Evolutionary conservation across 2,329 filamentous ascomycete species (phyloP), one percentile per base, ranked within the genome.

Genomic region (Alternaria burnsii): DNA sequence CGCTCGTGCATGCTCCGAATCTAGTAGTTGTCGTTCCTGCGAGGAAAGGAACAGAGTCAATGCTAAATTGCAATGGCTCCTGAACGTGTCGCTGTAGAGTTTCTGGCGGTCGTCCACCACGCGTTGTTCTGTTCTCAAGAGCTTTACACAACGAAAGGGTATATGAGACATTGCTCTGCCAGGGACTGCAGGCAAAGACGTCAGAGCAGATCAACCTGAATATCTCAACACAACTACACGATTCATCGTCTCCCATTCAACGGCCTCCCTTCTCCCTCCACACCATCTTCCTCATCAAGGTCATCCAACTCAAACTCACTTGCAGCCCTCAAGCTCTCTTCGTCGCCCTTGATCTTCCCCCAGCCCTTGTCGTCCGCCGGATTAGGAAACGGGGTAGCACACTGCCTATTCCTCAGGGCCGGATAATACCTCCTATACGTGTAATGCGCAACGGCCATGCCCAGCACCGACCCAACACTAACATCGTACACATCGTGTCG

Each of bases 401-500:
- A 88, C n/a, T 75, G 72, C 14, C 68, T 67, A n/a, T 80, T 82
- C 44, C 81, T 75, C 55, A 89, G 69, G 5, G 82, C 76, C 0
- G 87, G 87, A 70, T 85, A 89, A 69, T 89, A 89, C 51, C 87
- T 79, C 55, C 86, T 79, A 72, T 88, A 89, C 8, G 84, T 86
- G 62, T 86, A 85, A 72, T 83, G 86, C 14, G 86, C 83, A 3
- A 89, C 79, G 2, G 78, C 56, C 30, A 87, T 78, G 0, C 88
- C 87, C 7, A 89, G 71, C 20, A 85, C 54, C 16, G 82, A 84
- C 0, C 87, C 87, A 7, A 79, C 79, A 4, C 84, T 84, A 5
- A 89, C 87, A 73, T 89, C 87, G 58, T 85, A 88, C 2, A 88
- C 85, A 73, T 89, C 87, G 62, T 89, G 87, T 26, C 87, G 79